Conservation (phyloP, 2,329 filamentous ascomycete species). For the Verticillium zaregamsianum region DNA sequence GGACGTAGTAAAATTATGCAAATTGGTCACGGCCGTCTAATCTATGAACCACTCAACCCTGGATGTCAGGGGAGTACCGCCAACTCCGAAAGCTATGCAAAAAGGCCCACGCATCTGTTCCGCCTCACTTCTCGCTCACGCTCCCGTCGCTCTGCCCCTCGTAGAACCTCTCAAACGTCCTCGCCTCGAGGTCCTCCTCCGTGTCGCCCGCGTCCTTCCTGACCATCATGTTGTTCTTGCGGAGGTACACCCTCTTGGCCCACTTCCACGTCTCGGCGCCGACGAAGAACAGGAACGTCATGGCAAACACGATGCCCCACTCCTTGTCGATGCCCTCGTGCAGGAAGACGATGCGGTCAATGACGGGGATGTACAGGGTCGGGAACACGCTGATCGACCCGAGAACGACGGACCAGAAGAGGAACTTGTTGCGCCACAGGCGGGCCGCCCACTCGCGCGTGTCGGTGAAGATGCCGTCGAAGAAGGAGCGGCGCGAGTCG, state of each 20-base stretch:
- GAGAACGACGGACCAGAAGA: slow-evolving; percentile 43
- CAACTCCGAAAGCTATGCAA: no score
- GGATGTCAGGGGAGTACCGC: no score
- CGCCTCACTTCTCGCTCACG: not conserved
- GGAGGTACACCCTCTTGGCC: slow-evolving; percentile 54
- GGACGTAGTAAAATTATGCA: no score
- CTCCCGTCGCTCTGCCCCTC: not conserved
- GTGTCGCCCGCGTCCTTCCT: not conserved
- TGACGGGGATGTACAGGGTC: slow-evolving; percentile 62
- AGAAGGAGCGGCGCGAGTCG: slow-evolving; percentile 61
- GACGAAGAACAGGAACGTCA: slow-evolving; percentile 50
- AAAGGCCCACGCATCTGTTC: no score
- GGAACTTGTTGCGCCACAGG: slow-evolving; percentile 51
- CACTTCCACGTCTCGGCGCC: slow-evolving; percentile 66
- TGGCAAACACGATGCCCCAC: slow-evolving; percentile 61
- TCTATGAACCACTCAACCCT: no score
- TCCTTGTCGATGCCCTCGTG: slow-evolving; percentile 65
- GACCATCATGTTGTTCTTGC: slow-evolving; percentile 18
- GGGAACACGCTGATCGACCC: slow-evolving; percentile 56
- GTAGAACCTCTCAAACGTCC: slow-evolving; percentile 1
- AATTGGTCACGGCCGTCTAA: no score
- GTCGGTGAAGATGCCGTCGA: slow-evolving; percentile 44
- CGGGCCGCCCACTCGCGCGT: slow-evolving; percentile 51
- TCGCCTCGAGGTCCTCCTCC: slow-evolving; percentile 3
- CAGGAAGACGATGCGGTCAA: slow-evolving; percentile 63